A percentile compares a stretch with the other conserved stretches of the same genome.
Conservation (phyloP, 2,329 filamentous ascomycete genomes). For the Penicillium thymicola region DNA sequence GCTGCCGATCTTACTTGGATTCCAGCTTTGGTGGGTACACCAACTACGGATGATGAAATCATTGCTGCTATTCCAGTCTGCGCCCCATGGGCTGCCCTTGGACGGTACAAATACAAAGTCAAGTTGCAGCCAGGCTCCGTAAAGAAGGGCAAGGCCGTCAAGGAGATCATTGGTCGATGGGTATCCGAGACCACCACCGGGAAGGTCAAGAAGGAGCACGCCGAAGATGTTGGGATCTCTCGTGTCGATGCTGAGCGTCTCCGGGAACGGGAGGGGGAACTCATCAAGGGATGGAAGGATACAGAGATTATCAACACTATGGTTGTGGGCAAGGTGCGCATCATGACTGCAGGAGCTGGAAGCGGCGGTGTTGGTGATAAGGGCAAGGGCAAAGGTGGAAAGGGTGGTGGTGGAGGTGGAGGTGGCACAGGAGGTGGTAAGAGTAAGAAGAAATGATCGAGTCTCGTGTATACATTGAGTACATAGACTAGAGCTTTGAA, state of each 20-base stretch:
- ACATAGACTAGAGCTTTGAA: constrained; percentile 1
- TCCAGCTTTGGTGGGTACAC: constrained; percentile 66
- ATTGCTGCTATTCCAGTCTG: constrained; percentile 59
- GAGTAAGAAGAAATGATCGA: constrained; percentile 40
- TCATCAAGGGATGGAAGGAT: constrained; percentile 75
- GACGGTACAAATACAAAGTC: constrained; percentile 82
- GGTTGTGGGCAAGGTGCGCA: constrained; percentile 73
- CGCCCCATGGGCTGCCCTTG: constrained; percentile 61
- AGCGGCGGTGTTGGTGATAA: constrained; percentile 36
- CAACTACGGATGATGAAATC: constrained; percentile 75
- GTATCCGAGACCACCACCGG: constrained; percentile 55
- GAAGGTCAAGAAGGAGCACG: constrained; percentile 48
- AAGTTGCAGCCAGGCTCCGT: constrained; percentile 86
- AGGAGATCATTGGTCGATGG: constrained; percentile 85
- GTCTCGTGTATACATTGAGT: not conserved
- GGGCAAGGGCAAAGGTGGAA: constrained; percentile 24
- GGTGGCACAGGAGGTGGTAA: constrained; percentile 32
- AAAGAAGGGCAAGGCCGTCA: constrained; percentile 93
- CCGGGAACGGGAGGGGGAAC: constrained; percentile 81
- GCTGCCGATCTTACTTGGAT: constrained; percentile 59
- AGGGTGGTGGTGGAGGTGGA: constrained; percentile 20
- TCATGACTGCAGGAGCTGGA: constrained; percentile 67
- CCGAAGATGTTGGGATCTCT: constrained; percentile 54
- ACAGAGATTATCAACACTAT: constrained; percentile 78
- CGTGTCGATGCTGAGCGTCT: constrained; percentile 67